These are phyloP conservation scores for Racocetra persica DNA, from an alignment of 371 early-diverging fungal species.

Conservation along the genomic window DNA sequence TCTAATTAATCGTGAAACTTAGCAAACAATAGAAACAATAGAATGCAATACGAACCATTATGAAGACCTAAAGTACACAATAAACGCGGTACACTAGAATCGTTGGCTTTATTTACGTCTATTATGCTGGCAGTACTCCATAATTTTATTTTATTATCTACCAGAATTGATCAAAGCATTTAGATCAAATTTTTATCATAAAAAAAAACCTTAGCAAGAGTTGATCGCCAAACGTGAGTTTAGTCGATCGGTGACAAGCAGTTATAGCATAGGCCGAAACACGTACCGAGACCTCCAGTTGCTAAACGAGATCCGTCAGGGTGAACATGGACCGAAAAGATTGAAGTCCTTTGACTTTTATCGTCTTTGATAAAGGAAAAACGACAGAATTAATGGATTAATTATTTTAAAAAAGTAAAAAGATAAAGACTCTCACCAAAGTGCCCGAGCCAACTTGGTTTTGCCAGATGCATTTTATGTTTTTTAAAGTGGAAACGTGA, in stretches of 20 bases:
- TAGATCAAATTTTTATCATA: neutral
- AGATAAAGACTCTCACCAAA: neutral
- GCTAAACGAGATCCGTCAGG: conserved; percentile 84
- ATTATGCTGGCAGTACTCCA: conserved; percentile 81
- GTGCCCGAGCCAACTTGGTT: conserved; percentile 30
- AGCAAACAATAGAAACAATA: too few species aligned
- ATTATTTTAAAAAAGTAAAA: neutral
- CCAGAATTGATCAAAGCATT: neutral
- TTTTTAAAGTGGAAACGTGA: neutral
- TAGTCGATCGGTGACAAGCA: neutral
- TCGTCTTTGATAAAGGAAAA: conserved; percentile 53
- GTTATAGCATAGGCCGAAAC: neutral
- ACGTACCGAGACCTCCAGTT: conserved; percentile 83
- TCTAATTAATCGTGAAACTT: neutral
- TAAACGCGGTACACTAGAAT: conserved; percentile 66
- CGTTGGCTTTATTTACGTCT: conserved; percentile 59
- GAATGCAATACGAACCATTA: conserved; percentile 69
- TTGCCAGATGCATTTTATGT: conserved; percentile 20
- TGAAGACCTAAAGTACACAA: conserved; percentile 85
- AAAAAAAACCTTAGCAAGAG: neutral
- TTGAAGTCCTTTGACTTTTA: conserved; percentile 76
- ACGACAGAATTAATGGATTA: too few species aligned
- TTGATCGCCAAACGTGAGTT: neutral
- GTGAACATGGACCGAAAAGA: conserved; percentile 89
- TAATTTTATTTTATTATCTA: conserved; percentile 84